phyloP scores from a whole-genome alignment of 2,329 filamentous ascomycete genomes.

The Colletotrichum godetiae region DNA sequence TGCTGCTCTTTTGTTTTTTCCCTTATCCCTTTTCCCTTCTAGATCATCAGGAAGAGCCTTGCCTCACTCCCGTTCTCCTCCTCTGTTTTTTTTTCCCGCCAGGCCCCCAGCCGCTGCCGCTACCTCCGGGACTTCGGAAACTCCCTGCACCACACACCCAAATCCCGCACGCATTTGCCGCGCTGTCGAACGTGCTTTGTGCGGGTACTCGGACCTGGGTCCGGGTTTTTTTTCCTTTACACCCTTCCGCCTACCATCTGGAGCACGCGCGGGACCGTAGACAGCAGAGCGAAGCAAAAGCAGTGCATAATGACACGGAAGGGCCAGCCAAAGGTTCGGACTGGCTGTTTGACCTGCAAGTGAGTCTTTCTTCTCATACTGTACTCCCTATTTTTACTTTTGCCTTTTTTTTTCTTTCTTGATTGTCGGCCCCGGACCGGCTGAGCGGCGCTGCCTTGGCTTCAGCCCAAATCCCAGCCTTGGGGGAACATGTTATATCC shows the following conservation, averaged over 20 bases:
- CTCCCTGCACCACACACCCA: neutral
- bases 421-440: neutral
- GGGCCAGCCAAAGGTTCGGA: constrained; percentile 52
- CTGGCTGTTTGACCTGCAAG: constrained; percentile 68
- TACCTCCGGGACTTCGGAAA: neutral
- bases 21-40: neutral
- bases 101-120: neutral
- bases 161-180: neutral
- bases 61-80: neutral
- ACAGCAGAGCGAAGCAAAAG: too few relatives aligned
- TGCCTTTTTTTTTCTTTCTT: neutral
- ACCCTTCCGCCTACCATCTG: neutral
- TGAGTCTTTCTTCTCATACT: constrained; percentile 42
- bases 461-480: neutral
- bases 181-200: neutral
- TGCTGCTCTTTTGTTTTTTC: neutral
- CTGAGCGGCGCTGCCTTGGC: neutral
- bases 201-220: neutral
- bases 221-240: neutral
- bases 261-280: neutral
- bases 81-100: neutral
- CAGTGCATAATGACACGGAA: constrained; percentile 27
- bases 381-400: neutral
- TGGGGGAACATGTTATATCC: neutral
- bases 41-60: neutral